A percentile compares a stretch with the other conserved stretches of the same genome.
Conservation (phyloP, 495 filamentous ascomycete genomes). For the Aspergillus coremiiformis region DNA sequence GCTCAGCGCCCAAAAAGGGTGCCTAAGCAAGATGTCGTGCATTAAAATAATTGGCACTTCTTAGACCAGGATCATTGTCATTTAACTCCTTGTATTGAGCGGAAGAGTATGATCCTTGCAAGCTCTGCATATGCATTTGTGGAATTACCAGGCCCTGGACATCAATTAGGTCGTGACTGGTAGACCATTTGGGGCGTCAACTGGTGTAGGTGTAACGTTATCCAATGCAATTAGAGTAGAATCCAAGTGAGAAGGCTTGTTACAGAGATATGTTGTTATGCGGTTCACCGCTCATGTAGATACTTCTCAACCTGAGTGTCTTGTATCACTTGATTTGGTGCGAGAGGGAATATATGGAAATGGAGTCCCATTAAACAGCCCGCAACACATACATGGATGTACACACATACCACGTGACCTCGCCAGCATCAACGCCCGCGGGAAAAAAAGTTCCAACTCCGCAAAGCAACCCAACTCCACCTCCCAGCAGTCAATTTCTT, state of each 20-base stretch:
- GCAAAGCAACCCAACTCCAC: background rate
- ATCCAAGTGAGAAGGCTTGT: no score
- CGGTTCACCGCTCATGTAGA: no score
- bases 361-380: background rate
- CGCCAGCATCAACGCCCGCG: background rate
- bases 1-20: background rate
- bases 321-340: no score
- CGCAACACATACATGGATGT: background rate
- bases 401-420: slow-evolving; percentile 4
- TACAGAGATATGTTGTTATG: no score
- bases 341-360: no score
- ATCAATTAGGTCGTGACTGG: background rate
- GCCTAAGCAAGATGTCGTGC: background rate
- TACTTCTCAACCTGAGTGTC: no score
- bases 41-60: background rate
- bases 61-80: background rate
- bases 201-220: background rate
- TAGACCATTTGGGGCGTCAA: background rate
- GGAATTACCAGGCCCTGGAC: background rate
- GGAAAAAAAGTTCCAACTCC: background rate
- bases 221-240: no score
- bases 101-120: no score
- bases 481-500: background rate
- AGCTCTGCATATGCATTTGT: background rate
- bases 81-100: background rate